Evolutionary conservation across 257 asterid species (phyloP).

Genomic region (Fraxinus cuspidata): DNA sequence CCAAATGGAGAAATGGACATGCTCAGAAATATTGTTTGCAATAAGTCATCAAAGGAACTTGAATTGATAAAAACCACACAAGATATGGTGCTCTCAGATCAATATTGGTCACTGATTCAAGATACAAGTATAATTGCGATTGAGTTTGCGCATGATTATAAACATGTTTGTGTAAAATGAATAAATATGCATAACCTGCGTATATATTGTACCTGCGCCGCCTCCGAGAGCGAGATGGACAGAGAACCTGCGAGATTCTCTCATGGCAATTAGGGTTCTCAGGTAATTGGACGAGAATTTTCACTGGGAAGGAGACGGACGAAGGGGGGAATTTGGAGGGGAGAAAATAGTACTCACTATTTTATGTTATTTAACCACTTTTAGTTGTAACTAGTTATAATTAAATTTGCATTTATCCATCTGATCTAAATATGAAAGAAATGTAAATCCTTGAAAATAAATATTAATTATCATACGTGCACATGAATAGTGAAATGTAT

Average conservation of each 20-base stretch:
- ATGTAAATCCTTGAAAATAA: too few species aligned
- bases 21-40: background rate
- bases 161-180: background rate
- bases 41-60: background rate
- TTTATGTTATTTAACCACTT: background rate
- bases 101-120: conserved; percentile 3
- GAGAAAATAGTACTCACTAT: background rate
- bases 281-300: conserved; percentile 22
- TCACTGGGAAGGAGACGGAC: conserved; percentile 12
- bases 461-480: too few species aligned
- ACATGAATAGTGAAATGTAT: too few species aligned
- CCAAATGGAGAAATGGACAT: background rate
- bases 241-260: conserved; percentile 43
- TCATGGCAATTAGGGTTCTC: conserved; percentile 64
- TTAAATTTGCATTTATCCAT: too few species aligned
- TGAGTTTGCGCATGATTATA: background rate
- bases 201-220: conserved; percentile 53
- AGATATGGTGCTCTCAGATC: conserved; percentile 12
- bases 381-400: too few species aligned
- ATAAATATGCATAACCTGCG: background rate
- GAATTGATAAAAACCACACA: background rate
- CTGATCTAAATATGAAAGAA: too few species aligned
- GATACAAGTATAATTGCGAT: background rate
- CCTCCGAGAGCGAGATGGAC: conserved; percentile 73
- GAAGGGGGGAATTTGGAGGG: conserved; percentile 43